A percentile compares a stretch with the other conserved stretches of the same genome.
These are phyloP conservation scores for Petasospora fabianii DNA, from an alignment of 1,139 yeast genomes.

Conservation along the genomic window DNA sequence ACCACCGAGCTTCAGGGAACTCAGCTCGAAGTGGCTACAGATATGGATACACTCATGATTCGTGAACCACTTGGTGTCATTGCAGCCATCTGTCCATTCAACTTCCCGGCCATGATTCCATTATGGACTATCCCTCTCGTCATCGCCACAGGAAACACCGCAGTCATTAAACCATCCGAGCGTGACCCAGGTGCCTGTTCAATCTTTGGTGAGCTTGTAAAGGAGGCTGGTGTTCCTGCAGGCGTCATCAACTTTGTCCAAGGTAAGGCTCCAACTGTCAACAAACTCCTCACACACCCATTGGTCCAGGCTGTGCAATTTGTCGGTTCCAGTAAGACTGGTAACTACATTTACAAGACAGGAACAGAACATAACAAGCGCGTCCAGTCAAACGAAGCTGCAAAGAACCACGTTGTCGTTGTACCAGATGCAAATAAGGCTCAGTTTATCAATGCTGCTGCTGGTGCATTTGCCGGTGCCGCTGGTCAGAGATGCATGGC, in stretches of 20 bases:
- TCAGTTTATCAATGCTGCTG: constrained; percentile 63
- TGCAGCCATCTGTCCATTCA: constrained; percentile 65
- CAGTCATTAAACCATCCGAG: constrained; percentile 72
- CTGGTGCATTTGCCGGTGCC: constrained; percentile 81
- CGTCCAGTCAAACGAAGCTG: constrained; percentile 31
- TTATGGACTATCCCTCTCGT: constrained; percentile 74
- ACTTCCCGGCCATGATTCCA: constrained; percentile 84
- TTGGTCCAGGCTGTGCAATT: constrained; percentile 72
- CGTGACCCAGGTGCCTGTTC: constrained; percentile 73
- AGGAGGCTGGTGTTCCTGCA: constrained; percentile 71
- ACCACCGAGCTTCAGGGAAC: constrained; percentile 64
- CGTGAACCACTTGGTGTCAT: constrained; percentile 64
- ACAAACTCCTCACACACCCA: constrained; percentile 67
- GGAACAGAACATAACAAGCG: constrained; percentile 29
- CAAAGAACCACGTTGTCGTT: constrained; percentile 31
- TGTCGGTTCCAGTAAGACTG: constrained; percentile 77
- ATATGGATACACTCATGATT: constrained; percentile 77
- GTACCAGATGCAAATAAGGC: constrained; percentile 59
- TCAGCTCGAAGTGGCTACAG: constrained; percentile 64
- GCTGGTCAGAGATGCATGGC: constrained; percentile 90
- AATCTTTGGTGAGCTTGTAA: constrained; percentile 66
- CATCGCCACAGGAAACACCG: constrained; percentile 72
- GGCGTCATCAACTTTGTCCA: constrained; percentile 72
- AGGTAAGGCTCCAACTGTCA: constrained; percentile 73
- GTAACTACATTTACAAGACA: constrained; percentile 62